Evolutionary conservation across 129 eudicot species (phyloP), one percentile per base, ranked within the genome.

Genomic region (Apium graveolens): DNA sequence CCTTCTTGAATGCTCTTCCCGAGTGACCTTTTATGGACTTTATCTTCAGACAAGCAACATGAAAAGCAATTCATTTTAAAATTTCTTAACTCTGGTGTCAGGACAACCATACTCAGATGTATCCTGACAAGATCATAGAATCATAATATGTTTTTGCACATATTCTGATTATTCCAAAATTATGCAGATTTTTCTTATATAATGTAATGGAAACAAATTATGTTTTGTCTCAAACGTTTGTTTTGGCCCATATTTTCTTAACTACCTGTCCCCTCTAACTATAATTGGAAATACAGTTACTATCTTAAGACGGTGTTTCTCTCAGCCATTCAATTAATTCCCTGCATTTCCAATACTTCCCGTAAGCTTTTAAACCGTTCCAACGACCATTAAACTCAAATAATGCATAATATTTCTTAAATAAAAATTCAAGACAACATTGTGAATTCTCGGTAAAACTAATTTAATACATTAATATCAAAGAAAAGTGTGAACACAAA

Each of bases 51-150:
- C 62, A 83, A 42, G 76, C 91, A 88, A 85, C 93, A 89, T 76
- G 90, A 85, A 63, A 91, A 89, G 79, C 93, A 91, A 65, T 77
- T 81, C 93, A 85, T 85, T 85, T 81, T 87, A n/a, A 69, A 69
- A 75, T 42, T 18, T 24, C 76, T 31, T 63, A 63, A 5, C 37
- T 32, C 72, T 31, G 39, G 35, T 20, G 17, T 83, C 46, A 79
- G 74, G 80, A 82, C 85, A 83, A 78, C 65, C 78, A 78, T 42
- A 66, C 43, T 60, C 68, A 55, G 72, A 77, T 57, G 37, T 24
- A 45, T 24, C 18, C 72, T 27, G 42, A 70, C 51, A 21, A 78
- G 32, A 72, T 39, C 20, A 72, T n/a, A 72, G 2, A 41, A 78
- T 31, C 83, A 82, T 73, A 81, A 37, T 75, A 70, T 71, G 69